A percentile compares a stretch with the other conserved stretches of the same genome.
phyloP scores from a whole-genome alignment of 2,329 filamentous ascomycete genomes.

The Periconia sp. region DNA sequence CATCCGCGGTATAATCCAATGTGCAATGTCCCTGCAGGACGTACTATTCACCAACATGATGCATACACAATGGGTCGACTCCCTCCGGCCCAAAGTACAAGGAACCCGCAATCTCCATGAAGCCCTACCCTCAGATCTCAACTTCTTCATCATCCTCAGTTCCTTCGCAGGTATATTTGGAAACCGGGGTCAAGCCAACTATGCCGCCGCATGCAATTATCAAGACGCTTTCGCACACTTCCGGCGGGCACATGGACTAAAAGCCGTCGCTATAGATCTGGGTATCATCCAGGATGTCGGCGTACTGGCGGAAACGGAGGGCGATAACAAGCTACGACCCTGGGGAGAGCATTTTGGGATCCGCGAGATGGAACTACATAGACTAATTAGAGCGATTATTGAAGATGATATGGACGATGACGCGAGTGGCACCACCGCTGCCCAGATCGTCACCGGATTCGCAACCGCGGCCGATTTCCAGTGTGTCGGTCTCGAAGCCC shows the following conservation, averaged over 20 bases:
- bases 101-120: slow-evolving; percentile 40
- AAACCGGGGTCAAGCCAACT: slow-evolving; percentile 26
- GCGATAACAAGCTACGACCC: no score
- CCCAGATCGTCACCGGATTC: no score
- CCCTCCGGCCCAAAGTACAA: slow-evolving; percentile 35
- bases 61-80: slow-evolving; percentile 11
- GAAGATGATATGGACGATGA: no score
- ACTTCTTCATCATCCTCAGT: slow-evolving; percentile 34
- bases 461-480: no score
- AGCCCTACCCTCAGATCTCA: slow-evolving; percentile 9
- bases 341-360: no score
- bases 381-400: no score
- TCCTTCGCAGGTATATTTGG: slow-evolving; percentile 28
- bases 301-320: slow-evolving; percentile 2
- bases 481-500: no score
- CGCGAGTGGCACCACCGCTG: no score
- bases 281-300: slow-evolving; percentile 13
- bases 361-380: no score
- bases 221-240: slow-evolving; percentile 28
- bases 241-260: not conserved
- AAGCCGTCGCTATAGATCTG: slow-evolving; percentile 1
- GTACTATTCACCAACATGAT: slow-evolving; percentile 20
- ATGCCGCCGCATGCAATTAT: slow-evolving; percentile 31
- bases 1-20: slow-evolving; percentile 21
- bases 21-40: slow-evolving; percentile 24